Base-by-base conservation (phyloP, 805 yeast species). In the Spathaspora passalidarum region DNA sequence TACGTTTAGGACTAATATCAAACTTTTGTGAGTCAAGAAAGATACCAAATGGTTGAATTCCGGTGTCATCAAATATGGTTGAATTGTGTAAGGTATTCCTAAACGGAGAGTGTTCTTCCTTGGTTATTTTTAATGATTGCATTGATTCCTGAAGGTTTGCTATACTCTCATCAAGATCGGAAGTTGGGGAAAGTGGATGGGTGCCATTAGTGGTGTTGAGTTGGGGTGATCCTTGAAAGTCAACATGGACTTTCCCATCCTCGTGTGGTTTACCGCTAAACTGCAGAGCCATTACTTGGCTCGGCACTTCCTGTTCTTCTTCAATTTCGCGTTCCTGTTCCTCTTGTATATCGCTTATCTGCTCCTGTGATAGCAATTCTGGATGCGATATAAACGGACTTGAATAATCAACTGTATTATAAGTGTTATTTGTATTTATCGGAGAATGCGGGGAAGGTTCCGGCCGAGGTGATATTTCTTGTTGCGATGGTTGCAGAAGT, bases 361-460 rank as follows among this genome's bases (percentile, higher is more conserved):
- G 34, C 14, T 29, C 34, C 14, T 29, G 34, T 17, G 13, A 17
- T 29, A 29, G 34, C 7, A 29, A 29, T 36, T 36, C 38, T 25
- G 62, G 60, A 25, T 56, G 45, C 3, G 59, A 49, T 25, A 57
- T 48, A 34, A 58, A 58, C 4, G 59, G 57, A 34, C 51, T 45
- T 2, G 60, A 56, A 36, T 36, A 29, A 11, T 29, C 34, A 29
- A 29, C 7, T 6, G 34, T n/a, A 3, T 6, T n/a, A 13, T n/a
- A 29, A 2, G 17, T 13, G n/a, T n/a, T n/a, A 29, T 29, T 29
- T 3, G 14, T 29, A 29, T 29, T 6, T 29, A n/a, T 26, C 32
- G 38, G 20, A 2, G 38, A 3, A 16, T 16, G 21, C 8, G 38
- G 38, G 18, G 38, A 10, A 18, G 32, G n/a, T n/a, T 25, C 29